phyloP scores from a whole-genome alignment of 352 stramenopile species.

The Thalassiosira livingstoniorum region DNA sequence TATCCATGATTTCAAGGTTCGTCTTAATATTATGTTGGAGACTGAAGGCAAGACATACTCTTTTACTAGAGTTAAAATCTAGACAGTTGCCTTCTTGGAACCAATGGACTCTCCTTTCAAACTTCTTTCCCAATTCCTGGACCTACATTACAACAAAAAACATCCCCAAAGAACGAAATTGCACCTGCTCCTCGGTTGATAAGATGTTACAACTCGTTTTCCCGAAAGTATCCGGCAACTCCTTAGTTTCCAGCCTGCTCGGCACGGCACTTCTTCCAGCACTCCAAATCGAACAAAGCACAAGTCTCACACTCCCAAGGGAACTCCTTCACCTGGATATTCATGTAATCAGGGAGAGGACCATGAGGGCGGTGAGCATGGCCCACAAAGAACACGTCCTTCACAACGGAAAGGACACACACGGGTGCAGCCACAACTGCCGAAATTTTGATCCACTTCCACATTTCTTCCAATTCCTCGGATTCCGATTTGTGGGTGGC shows the following conservation, averaged over 20 bases:
- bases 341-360: slow-evolving; percentile 82
- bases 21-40: no score
- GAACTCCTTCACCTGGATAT: slow-evolving; percentile 82
- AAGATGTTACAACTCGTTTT: no score
- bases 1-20: no score
- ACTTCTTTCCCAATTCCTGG: no score
- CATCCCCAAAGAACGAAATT: no score
- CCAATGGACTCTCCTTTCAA: no score
- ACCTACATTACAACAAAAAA: no score
- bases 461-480: slow-evolving; percentile 80
- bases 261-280: slow-evolving; percentile 85
- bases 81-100: no score
- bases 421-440: slow-evolving; percentile 71
- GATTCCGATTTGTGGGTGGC: slow-evolving; percentile 58
- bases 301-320: slow-evolving; percentile 85
- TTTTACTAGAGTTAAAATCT: no score
- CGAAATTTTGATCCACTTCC: slow-evolving; percentile 84
- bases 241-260: slow-evolving; percentile 63
- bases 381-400: slow-evolving; percentile 75
- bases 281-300: slow-evolving; percentile 79
- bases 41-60: no score
- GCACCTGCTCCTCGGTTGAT: no score
- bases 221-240: no score
- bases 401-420: slow-evolving; percentile 64
- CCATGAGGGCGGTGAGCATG: slow-evolving; percentile 70